Conservation (phyloP, 495 filamentous ascomycete genomes). For the Pyrenopolyporus hunteri region DNA sequence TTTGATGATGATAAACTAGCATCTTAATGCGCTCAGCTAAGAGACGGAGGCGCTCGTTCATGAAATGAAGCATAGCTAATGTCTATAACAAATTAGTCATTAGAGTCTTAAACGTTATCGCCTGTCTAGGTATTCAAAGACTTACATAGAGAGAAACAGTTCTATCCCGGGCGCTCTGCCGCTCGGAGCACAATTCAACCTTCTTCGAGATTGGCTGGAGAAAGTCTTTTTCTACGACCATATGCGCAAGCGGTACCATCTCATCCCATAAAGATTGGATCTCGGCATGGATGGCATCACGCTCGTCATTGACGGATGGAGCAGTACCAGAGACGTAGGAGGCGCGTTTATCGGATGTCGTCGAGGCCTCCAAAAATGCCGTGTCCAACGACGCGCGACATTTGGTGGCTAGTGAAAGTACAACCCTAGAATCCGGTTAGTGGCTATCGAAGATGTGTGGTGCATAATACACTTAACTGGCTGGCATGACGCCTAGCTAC, state of each 20-base stretch:
- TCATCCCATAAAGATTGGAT: conserved; percentile 37
- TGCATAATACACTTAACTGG: conserved; percentile 25
- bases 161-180: conserved; percentile 17
- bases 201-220: conserved; percentile 30
- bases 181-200: conserved; percentile 15
- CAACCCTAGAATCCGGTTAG: conserved; percentile 33
- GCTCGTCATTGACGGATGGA: conserved; percentile 22
- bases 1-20: conserved; percentile 34
- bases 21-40: conserved; percentile 28
- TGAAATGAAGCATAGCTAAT: conserved; percentile 33
- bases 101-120: not conserved
- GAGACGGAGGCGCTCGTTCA: conserved; percentile 37
- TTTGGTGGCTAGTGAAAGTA: conserved; percentile 36
- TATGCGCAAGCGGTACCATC: conserved; percentile 40
- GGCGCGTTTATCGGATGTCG: conserved; percentile 2
- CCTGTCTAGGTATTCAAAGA: not conserved
- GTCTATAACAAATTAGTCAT: conserved; percentile 23
- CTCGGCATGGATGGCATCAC: conserved; percentile 27
- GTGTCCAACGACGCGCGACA: conserved; percentile 39
- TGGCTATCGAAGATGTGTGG: not conserved
- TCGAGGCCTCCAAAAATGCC: conserved; percentile 31
- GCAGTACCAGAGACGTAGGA: not conserved
- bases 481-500: conserved; percentile 32
- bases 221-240: conserved; percentile 40
- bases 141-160: conserved; percentile 36